Evolutionary conservation across 306 rosid genomes (phyloP), one percentile per base, ranked within the genome.

Genomic region (Vigna unguiculata): DNA sequence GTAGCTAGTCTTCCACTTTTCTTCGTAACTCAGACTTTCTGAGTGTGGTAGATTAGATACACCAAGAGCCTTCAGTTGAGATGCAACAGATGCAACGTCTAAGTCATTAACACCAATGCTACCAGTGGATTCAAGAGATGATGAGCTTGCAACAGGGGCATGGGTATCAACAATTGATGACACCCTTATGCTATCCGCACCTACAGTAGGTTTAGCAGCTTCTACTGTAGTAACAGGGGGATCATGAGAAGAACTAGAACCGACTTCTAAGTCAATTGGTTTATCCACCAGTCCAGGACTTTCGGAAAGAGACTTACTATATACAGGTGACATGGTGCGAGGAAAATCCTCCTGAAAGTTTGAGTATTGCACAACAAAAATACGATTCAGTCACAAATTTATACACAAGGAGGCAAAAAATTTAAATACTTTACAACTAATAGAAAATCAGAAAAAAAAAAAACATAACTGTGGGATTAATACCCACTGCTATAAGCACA

Each of bases 301-400:
- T 40, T 49, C 46, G 46, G 80, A 71, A 60, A 43, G 60, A 62
- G 87, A 55, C 48, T 78, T 83, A 63, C 11, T 81, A 75, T 81
- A 82, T 78, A 78, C 81, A 81, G 87, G 85, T 41, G 86, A 81
- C 59, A 81, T 52, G 47, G 83, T 78, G 21, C 81, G 78, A 52
- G 85, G 84, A 36, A 74, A 88, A 72, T 83, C 89, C 83, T 85
- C 89, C 91, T 88, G 91, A 43, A 81, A 84, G 55, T 48, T 75
- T 34, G 25, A 85, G 58, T 46, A 73, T 78, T 41, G 55, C 83
- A 61, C 76, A 13, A 76, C 45, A 67, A 15, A 20, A 22, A 53
- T 60, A 77, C 21, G 20, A 41, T 30, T 62, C 38, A 62, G 72
- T 68, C 41, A 32, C 19, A 57, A 20, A 12, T 21, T 54, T 21